These are phyloP conservation scores for Aspergillus kassunensis DNA, from an alignment of 495 filamentous ascomycete species.

Conservation along the genomic window DNA sequence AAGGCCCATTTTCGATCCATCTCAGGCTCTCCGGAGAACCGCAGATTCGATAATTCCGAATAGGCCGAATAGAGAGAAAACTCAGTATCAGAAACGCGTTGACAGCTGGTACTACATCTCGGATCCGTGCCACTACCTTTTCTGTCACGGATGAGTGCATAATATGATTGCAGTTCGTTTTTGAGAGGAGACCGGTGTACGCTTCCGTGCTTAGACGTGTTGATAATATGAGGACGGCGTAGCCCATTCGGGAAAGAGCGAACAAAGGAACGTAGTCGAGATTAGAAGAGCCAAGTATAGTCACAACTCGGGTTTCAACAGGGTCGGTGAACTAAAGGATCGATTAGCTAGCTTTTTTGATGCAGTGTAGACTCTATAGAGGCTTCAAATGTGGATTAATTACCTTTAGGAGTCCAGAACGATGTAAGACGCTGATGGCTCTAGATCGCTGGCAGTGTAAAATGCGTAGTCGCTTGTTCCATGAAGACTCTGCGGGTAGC, in stretches of 20 bases:
- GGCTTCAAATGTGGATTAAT: too few species aligned
- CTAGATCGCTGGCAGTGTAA: constrained; percentile 13
- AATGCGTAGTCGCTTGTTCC: constrained; percentile 12
- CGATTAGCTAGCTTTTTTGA: background rate
- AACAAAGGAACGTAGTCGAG: constrained; percentile 54
- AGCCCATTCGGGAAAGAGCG: constrained; percentile 53
- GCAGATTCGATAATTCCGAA: background rate
- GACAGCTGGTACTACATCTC: background rate
- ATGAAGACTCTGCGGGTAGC: constrained; percentile 14
- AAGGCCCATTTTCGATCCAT: constrained; percentile 33
- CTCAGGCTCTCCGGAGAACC: constrained; percentile 21
- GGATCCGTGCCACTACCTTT: constrained; percentile 21
- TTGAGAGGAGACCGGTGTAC: constrained; percentile 43
- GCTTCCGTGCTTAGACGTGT: constrained; percentile 50
- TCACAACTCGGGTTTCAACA: constrained; percentile 32
- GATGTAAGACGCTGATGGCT: background rate
- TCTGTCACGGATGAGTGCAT: constrained; percentile 21
- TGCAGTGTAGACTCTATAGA: background rate
- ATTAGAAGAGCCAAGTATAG: constrained; percentile 48
- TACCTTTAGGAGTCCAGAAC: constrained; percentile 8
- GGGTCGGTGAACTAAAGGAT: constrained; percentile 1
- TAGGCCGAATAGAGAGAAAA: constrained; percentile 3
- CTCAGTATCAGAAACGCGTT: constrained; percentile 7
- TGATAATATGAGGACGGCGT: constrained; percentile 52
- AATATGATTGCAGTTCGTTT: constrained; percentile 40